phyloP scores from a whole-genome alignment of 495 filamentous ascomycete genomes.

The Parmelia sp. region DNA sequence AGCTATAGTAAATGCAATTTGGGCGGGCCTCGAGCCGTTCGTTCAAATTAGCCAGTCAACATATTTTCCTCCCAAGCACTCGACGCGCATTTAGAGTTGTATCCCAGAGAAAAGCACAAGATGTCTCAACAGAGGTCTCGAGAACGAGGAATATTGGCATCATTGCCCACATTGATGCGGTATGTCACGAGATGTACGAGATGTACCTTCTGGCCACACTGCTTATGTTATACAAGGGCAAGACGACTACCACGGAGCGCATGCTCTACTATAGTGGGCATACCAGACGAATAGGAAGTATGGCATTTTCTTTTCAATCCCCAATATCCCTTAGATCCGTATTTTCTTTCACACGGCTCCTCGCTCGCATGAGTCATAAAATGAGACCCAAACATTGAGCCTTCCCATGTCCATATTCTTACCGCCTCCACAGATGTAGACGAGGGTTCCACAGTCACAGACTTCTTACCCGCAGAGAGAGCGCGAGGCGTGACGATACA shows the following conservation, averaged over 20 bases:
- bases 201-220: background rate
- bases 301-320: constrained; percentile 10
- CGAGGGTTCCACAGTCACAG: constrained; percentile 93
- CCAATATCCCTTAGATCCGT: background rate
- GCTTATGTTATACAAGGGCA: constrained; percentile 53
- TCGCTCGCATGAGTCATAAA: background rate
- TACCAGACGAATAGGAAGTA: constrained; percentile 78
- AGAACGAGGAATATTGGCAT: constrained; percentile 92
- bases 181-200: constrained; percentile 38
- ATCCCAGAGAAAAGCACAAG: background rate
- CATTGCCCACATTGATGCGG: constrained; percentile 97
- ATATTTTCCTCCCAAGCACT: background rate
- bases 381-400: background rate
- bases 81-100: background rate
- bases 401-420: constrained; percentile 1
- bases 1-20: constrained; percentile 6
- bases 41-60: background rate
- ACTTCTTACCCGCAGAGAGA: constrained; percentile 93
- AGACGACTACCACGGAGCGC: constrained; percentile 98
- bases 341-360: background rate
- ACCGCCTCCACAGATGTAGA: constrained; percentile 66
- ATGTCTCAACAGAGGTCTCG: constrained; percentile 16
- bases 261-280: constrained; percentile 98
- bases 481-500: constrained; percentile 96
- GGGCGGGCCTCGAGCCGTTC: background rate